Conservation (phyloP, 345 rosid species). For the Syzygium aqueum region DNA sequence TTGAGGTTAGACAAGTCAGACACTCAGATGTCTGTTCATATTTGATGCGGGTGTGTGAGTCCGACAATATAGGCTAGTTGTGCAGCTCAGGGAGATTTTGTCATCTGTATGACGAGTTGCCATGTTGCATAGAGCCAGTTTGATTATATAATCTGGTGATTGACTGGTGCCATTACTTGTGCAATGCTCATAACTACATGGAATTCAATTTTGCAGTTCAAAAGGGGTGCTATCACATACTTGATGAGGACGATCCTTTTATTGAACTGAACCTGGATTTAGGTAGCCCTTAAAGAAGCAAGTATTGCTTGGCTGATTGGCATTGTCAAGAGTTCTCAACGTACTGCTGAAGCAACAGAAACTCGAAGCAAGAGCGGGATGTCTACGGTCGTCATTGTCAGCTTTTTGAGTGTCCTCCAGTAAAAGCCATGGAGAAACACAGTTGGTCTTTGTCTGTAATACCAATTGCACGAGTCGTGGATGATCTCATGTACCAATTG, state of each 20-base stretch:
- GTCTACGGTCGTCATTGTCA: not conserved
- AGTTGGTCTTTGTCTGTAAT: not conserved
- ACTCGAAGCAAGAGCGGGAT: not conserved
- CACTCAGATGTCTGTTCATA: not conserved
- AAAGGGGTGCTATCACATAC: conserved; percentile 76
- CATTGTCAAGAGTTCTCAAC: not conserved
- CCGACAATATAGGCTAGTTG: not conserved
- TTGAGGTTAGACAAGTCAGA: not conserved
- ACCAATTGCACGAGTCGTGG: not conserved
- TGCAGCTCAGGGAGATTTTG: not conserved
- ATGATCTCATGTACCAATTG: not conserved
- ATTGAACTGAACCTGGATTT: not conserved
- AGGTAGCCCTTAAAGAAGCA: not conserved
- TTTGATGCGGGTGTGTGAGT: not conserved
- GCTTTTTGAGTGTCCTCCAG: not conserved
- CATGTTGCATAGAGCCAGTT: not conserved
- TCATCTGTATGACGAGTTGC: not conserved
- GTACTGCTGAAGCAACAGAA: not conserved
- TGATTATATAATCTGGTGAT: not conserved
- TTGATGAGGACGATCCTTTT: conserved; percentile 6
- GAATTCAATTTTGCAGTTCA: conserved; percentile 43
- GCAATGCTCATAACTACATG: not conserved
- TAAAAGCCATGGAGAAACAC: not conserved
- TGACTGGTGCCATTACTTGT: not conserved
- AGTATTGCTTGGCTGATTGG: not conserved